Evolutionary conservation across 1,284 basidiomycete genomes (phyloP).

Genomic region (Apiotrichum domesticum): DNA sequence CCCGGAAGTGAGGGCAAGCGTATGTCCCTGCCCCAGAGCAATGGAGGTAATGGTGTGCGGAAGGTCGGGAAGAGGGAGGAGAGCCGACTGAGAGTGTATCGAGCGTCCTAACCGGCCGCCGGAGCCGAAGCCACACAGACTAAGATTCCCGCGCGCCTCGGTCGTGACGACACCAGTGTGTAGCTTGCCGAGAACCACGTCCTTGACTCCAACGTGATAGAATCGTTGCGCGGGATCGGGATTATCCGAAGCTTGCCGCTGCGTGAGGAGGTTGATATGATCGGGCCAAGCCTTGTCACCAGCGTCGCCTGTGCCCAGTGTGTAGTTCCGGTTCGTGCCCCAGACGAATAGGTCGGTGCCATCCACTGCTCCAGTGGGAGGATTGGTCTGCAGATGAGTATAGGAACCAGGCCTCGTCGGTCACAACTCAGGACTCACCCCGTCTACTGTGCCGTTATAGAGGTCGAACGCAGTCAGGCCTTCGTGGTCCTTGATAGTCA

Average conservation of each 20-base stretch:
- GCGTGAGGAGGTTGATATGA: slow-evolving; percentile 55
- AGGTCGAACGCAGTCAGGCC: slow-evolving; percentile 91
- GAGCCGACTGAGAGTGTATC: slow-evolving; percentile 71
- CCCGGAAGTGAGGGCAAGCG: slow-evolving; percentile 68
- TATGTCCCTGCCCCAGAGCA: slow-evolving; percentile 90
- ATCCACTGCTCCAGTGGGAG: slow-evolving; percentile 43
- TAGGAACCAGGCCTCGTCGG: no score
- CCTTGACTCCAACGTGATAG: slow-evolving; percentile 56
- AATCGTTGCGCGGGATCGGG: slow-evolving; percentile 40
- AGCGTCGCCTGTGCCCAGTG: slow-evolving; percentile 74
- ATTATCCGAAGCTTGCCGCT: slow-evolving; percentile 47
- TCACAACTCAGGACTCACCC: slow-evolving; percentile 31
- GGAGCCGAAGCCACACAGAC: slow-evolving; percentile 78
- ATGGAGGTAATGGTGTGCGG: slow-evolving; percentile 57
- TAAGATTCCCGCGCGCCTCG: slow-evolving; percentile 66
- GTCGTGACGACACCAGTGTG: slow-evolving; percentile 75
- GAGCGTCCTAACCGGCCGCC: slow-evolving; percentile 71
- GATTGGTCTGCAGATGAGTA: slow-evolving; percentile 54
- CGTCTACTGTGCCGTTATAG: slow-evolving; percentile 81
- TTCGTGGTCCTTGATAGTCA: slow-evolving; percentile 72
- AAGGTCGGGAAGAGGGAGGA: slow-evolving; percentile 60
- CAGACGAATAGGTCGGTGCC: slow-evolving; percentile 73
- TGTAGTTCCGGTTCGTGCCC: slow-evolving; percentile 83
- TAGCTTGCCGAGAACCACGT: slow-evolving; percentile 72
- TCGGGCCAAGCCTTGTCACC: slow-evolving; percentile 77